These are phyloP conservation scores for Penicillium bovifimosum DNA, from an alignment of 495 filamentous ascomycete genomes.

Conservation along the genomic window DNA sequence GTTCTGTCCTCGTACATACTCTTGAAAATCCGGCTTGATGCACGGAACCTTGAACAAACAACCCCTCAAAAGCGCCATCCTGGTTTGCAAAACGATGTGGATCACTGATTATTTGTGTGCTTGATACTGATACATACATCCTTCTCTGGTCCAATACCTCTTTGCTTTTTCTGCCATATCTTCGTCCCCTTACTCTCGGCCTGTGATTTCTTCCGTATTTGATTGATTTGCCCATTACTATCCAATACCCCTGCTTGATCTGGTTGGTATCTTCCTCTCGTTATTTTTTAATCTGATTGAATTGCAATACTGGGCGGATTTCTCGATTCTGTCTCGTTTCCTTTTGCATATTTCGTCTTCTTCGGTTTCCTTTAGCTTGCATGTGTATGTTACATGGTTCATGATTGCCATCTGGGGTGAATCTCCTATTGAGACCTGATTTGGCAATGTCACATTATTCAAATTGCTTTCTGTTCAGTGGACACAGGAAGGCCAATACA, in stretches of 20 bases:
- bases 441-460: not conserved
- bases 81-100: constrained; percentile 5
- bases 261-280: constrained; percentile 30
- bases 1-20: constrained; percentile 23
- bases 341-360: not conserved
- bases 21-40: constrained; percentile 13
- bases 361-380: not conserved
- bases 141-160: constrained; percentile 1
- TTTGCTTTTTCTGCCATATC: not conserved
- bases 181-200: not conserved
- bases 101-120: not conserved
- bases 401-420: not conserved
- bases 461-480: not conserved
- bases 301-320: constrained; percentile 1
- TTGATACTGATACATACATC: constrained; percentile 12
- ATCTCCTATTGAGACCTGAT: not conserved
- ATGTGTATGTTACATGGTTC: not conserved
- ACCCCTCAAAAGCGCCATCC: constrained; percentile 8
- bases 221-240: constrained; percentile 1
- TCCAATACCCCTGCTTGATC: constrained; percentile 33
- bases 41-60: constrained; percentile 18
- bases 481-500: not conserved
- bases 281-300: constrained; percentile 7
- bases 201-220: constrained; percentile 3
- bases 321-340: constrained; percentile 2